A percentile compares a stretch with the other conserved stretches of the same genome.
Conservation (phyloP, 2,329 filamentous ascomycete species). For the Penicillium brevicompactum region DNA sequence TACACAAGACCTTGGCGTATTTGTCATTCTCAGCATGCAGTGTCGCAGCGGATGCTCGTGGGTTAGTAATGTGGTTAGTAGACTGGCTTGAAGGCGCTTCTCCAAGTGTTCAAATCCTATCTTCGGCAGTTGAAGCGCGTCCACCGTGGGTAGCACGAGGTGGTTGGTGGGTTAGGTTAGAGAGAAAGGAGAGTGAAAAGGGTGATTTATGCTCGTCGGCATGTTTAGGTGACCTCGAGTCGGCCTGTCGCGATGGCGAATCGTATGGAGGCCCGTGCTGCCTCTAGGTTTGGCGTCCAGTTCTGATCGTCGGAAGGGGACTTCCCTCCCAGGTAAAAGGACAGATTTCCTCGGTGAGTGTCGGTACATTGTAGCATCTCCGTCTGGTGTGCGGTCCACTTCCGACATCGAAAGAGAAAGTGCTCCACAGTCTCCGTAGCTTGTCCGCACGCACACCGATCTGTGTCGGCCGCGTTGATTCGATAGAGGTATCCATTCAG, state of each 20-base stretch:
- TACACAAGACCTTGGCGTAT: not conserved
- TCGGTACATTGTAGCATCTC: too few species aligned
- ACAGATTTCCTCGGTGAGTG: too few species aligned
- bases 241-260: conserved; percentile 28
- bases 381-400: too few species aligned
- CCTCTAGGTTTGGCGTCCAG: conserved; percentile 33
- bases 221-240: not conserved
- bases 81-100: conserved; percentile 37
- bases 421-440: conserved; percentile 14
- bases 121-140: conserved; percentile 37
- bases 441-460: conserved; percentile 17
- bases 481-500: conserved; percentile 5
- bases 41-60: not conserved
- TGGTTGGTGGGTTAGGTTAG: conserved; percentile 18
- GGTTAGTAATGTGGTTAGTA: not conserved
- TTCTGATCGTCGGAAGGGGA: conserved; percentile 21
- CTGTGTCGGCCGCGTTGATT: conserved; percentile 13
- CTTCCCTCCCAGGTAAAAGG: not conserved
- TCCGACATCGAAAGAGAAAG: conserved; percentile 3
- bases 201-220: not conserved
- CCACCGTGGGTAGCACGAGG: conserved; percentile 30
- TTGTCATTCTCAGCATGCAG: not conserved
- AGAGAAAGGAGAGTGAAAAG: not conserved
- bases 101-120: conserved; percentile 41
- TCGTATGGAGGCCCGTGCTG: conserved; percentile 30